These are phyloP conservation scores for Cryptomeria japonica DNA, from an alignment of 75 land plant species.

Conservation along the genomic window DNA sequence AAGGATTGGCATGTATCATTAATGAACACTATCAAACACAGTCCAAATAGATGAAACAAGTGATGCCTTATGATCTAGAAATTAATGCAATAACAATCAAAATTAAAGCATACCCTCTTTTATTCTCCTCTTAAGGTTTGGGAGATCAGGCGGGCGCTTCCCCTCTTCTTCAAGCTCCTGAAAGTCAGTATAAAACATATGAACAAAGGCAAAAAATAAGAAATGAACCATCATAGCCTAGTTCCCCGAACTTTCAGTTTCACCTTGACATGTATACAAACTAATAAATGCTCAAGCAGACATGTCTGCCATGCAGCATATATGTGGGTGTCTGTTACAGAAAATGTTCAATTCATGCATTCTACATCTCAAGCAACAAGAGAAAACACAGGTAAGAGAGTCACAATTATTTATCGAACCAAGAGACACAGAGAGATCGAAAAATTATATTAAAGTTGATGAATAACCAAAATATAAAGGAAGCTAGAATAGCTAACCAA, in stretches of 20 bases:
- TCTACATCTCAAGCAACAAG: neutral
- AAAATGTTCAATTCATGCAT: neutral
- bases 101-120: conserved; percentile 73
- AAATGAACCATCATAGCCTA: neutral
- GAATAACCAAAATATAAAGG: too few relatives aligned
- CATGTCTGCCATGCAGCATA: neutral
- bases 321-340: neutral
- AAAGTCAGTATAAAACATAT: neutral
- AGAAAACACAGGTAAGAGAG: neutral
- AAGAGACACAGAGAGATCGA: neutral
- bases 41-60: conserved; percentile 2
- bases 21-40: conserved; percentile 5
- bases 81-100: neutral
- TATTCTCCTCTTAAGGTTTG: conserved; percentile 68
- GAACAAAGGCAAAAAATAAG: neutral
- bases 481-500: too few relatives aligned
- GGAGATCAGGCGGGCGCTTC: conserved; percentile 70
- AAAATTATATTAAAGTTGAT: neutral
- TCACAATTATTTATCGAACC: neutral
- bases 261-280: neutral
- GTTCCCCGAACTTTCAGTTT: neutral
- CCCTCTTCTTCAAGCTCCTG: conserved; percentile 87
- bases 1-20: neutral
- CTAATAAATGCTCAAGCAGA: neutral
- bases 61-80: neutral